phyloP scores from a whole-genome alignment of 2,329 filamentous ascomycete genomes.

The Zymoseptoria tritici region DNA sequence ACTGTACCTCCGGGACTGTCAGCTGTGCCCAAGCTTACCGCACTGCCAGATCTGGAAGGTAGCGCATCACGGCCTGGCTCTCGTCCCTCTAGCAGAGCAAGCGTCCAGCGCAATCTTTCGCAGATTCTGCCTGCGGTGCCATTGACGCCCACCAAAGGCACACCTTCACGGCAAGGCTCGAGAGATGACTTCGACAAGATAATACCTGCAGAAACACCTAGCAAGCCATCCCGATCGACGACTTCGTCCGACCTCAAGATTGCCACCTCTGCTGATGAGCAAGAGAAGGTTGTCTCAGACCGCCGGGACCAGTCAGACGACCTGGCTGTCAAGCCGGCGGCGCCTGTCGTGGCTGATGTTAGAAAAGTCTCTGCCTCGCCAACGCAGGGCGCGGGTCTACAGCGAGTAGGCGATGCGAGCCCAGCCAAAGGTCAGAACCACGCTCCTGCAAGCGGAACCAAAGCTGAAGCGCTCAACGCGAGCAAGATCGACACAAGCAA shows the following conservation, averaged over 20 bases:
- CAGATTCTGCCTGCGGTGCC: constrained; percentile 34
- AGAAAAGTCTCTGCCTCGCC: background rate
- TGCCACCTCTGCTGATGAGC: constrained; percentile 2
- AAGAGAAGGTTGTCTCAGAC: background rate
- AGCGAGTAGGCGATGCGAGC: background rate
- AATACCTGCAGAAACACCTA: constrained; percentile 15
- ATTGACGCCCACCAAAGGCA: constrained; percentile 32
- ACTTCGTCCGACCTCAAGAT: constrained; percentile 13
- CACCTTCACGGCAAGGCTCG: constrained; percentile 22
- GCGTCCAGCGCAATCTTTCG: constrained; percentile 25
- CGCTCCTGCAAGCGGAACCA: background rate
- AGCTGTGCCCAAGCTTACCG: constrained; percentile 13
- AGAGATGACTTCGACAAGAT: constrained; percentile 13
- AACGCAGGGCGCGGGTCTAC: background rate
- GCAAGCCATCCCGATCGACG: constrained; percentile 12
- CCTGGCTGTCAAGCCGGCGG: background rate
- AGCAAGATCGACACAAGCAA: constrained; percentile 13
- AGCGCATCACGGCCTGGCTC: constrained; percentile 20
- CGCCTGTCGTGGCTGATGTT: background rate
- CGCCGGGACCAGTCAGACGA: background rate
- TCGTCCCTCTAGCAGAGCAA: constrained; percentile 30
- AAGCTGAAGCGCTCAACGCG: constrained; percentile 10
- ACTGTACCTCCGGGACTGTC: constrained; percentile 41
- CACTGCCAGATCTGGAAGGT: constrained; percentile 23
- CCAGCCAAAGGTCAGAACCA: background rate